Percentiles rank a stretch among this genome's conserved stretches.
Evolutionary conservation across 495 filamentous ascomycete genomes (phyloP).

Genomic region (Annulohypoxylon nitens): DNA sequence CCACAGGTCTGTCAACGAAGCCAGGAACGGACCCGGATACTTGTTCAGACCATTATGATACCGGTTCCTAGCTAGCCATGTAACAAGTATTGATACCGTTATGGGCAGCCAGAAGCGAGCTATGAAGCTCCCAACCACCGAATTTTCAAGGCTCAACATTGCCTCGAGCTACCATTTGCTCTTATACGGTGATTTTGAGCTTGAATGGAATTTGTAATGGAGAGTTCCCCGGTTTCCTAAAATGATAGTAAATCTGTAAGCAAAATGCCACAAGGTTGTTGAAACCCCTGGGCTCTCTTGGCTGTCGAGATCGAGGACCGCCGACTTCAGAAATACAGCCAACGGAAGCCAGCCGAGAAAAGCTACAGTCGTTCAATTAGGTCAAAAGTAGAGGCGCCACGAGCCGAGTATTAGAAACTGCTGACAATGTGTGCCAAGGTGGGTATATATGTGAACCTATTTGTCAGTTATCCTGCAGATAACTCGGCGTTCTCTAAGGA

Average conservation of each 20-base stretch:
- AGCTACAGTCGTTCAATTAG: slow-evolving; percentile 1
- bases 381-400: slow-evolving; percentile 30
- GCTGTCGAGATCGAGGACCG: slow-evolving; percentile 11
- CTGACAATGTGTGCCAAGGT: slow-evolving; percentile 43
- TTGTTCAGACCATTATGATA: slow-evolving; percentile 72
- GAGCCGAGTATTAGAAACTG: slow-evolving; percentile 41
- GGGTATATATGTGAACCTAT: slow-evolving; percentile 42
- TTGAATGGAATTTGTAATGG: slow-evolving; percentile 10
- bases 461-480: slow-evolving; percentile 36
- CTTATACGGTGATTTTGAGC: slow-evolving; percentile 22
- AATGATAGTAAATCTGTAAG: slow-evolving; percentile 16
- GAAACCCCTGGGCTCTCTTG: slow-evolving; percentile 28
- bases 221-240: neutral
- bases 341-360: slow-evolving; percentile 9
- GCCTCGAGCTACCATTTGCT: slow-evolving; percentile 28
- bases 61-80: slow-evolving; percentile 67
- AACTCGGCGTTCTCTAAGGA: slow-evolving; percentile 34
- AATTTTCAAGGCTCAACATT: slow-evolving; percentile 41
- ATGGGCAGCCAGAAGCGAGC: slow-evolving; percentile 64
- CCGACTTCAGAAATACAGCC: slow-evolving; percentile 22
- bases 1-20: slow-evolving; percentile 76
- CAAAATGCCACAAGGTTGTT: slow-evolving; percentile 33
- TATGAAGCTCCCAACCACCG: slow-evolving; percentile 53
- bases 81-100: slow-evolving; percentile 47
- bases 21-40: slow-evolving; percentile 76